These are phyloP conservation scores for Lophiotrema nucula DNA, from an alignment of 495 filamentous ascomycete genomes.

Conservation along the genomic window DNA sequence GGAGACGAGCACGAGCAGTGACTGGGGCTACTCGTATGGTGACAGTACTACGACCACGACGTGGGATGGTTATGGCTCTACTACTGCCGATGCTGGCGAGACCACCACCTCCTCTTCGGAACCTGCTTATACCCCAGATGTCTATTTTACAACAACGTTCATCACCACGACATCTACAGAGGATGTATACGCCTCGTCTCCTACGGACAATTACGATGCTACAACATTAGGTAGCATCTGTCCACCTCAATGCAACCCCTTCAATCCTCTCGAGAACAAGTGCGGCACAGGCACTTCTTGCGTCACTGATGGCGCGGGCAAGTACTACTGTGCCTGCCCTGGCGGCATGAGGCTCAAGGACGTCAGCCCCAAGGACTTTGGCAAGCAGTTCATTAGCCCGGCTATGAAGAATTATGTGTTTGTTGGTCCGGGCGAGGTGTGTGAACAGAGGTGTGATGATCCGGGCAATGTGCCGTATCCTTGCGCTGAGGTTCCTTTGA, in stretches of 20 bases:
- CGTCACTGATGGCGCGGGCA: slow-evolving; percentile 4
- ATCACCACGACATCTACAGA: background rate
- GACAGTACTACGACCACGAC: background rate
- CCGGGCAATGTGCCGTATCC: background rate
- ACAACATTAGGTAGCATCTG: background rate
- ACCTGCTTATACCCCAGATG: background rate
- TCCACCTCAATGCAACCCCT: slow-evolving; percentile 3
- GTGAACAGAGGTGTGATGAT: slow-evolving; percentile 6
- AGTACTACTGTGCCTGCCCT: slow-evolving; percentile 15
- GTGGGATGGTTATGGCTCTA: too few species aligned
- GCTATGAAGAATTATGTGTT: slow-evolving; percentile 7
- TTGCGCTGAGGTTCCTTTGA: slow-evolving; percentile 4
- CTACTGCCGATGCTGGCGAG: too few species aligned
- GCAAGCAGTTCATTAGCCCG: background rate
- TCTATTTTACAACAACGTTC: background rate
- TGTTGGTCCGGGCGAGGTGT: background rate
- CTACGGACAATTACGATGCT: background rate
- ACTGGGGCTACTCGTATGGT: background rate
- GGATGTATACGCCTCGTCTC: background rate
- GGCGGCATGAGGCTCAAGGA: slow-evolving; percentile 11
- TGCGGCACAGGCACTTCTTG: slow-evolving; percentile 14
- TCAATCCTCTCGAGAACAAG: slow-evolving; percentile 3
- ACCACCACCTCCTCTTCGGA: background rate
- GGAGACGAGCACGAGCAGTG: background rate
- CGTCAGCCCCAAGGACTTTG: slow-evolving; percentile 8